These are phyloP conservation scores for Rhodotorula taiwanensis DNA, from an alignment of 768 basidiomycete species.

Conservation along the genomic window DNA sequence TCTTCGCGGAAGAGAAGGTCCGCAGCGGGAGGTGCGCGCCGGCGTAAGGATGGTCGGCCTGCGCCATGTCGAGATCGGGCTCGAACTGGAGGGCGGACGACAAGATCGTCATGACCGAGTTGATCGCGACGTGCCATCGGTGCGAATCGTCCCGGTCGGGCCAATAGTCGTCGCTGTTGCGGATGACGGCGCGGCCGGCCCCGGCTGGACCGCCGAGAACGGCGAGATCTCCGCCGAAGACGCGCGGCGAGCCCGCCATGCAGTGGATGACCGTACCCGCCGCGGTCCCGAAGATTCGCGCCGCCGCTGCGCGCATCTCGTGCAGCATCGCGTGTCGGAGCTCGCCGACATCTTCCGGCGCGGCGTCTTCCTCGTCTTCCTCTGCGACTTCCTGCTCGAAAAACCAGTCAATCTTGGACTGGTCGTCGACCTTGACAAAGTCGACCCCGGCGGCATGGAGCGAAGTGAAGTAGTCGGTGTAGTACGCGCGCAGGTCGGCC, in stretches of 20 bases:
- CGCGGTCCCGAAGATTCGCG: constrained; percentile 15
- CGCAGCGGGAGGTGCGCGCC: constrained; percentile 29
- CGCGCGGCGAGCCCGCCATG: constrained; percentile 35
- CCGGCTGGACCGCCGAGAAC: neutral
- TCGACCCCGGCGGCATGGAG: constrained; percentile 32
- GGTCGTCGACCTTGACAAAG: constrained; percentile 41
- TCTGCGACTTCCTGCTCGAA: constrained; percentile 4
- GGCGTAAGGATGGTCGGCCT: constrained; percentile 12
- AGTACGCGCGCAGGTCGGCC: constrained; percentile 17
- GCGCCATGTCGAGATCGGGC: constrained; percentile 39
- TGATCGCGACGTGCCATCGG: constrained; percentile 34
- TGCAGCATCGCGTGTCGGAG: neutral
- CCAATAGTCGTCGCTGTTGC: constrained; percentile 39
- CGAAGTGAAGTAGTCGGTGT: constrained; percentile 28
- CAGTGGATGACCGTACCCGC: constrained; percentile 26
- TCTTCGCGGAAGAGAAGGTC: constrained; percentile 34
- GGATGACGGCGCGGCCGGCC: constrained; percentile 3
- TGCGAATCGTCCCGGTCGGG: constrained; percentile 34
- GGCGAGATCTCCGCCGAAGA: constrained; percentile 14
- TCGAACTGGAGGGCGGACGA: constrained; percentile 6
- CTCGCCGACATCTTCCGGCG: constrained; percentile 6
- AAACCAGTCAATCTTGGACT: constrained; percentile 29
- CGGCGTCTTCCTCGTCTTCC: neutral
- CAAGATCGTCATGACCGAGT: constrained; percentile 24
- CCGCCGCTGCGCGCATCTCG: constrained; percentile 12